phyloP scores from a whole-genome alignment of 1,139 yeast genomes.

The Scheffersomyces insectosa region DNA sequence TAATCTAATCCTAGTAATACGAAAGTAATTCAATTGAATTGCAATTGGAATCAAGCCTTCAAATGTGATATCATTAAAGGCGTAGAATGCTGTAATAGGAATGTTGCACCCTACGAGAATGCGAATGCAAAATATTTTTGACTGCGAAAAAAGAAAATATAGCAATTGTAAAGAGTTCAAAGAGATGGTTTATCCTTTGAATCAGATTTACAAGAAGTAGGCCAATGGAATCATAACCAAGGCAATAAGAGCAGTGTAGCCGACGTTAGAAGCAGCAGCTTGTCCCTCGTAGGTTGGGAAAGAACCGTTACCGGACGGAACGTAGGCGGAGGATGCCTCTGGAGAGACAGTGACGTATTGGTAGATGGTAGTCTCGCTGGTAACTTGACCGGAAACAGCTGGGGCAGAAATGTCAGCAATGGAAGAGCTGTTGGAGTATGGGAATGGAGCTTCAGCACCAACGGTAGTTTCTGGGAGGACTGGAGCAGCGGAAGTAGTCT shows the following conservation, averaged over 20 bases:
- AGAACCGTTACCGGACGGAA: constrained; percentile 1
- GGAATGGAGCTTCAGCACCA: not conserved
- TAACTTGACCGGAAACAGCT: too few relatives aligned
- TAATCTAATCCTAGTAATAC: too few relatives aligned
- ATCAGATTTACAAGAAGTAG: constrained; percentile 14
- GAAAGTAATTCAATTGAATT: too few relatives aligned
- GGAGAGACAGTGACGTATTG: too few relatives aligned
- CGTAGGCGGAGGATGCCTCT: not conserved
- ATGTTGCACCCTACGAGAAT: too few relatives aligned
- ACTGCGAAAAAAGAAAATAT: not conserved
- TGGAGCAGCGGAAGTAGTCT: constrained; percentile 3
- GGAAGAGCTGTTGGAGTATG: not conserved
- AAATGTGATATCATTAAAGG: too few relatives aligned
- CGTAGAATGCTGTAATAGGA: too few relatives aligned
- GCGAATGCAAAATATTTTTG: not conserved
- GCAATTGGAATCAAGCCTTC: too few relatives aligned
- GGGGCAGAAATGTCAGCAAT: not conserved
- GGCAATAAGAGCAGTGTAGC: constrained; percentile 14
- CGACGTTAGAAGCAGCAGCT: constrained; percentile 8
- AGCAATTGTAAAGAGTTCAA: too few relatives aligned
- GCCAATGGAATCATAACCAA: constrained; percentile 15
- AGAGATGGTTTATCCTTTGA: not conserved
- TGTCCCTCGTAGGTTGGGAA: constrained; percentile 6
- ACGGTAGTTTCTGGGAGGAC: constrained; percentile 5
- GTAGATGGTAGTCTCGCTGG: too few relatives aligned